A percentile compares a stretch with the other conserved stretches of the same genome.
Conservation (phyloP, 495 filamentous ascomycete genomes). For the Aspergillus indologenus region DNA sequence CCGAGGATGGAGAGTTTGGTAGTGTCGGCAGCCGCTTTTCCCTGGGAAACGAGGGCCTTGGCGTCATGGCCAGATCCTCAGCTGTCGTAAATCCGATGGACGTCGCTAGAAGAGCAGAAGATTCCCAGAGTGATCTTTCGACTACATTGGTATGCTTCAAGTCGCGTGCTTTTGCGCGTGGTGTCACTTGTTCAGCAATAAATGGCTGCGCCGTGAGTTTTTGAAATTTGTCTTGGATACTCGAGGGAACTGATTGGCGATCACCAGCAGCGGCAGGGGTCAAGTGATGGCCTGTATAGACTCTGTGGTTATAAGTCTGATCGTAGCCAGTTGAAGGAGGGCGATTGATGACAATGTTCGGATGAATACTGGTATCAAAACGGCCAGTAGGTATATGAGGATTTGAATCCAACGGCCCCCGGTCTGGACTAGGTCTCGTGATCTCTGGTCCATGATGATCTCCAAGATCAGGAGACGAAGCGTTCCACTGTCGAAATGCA, state of each 20-base stretch:
- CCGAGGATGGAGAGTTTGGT: slow-evolving; percentile 47
- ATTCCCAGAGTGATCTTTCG: slow-evolving; percentile 18
- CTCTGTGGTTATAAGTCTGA: neutral
- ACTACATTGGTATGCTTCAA: slow-evolving; percentile 6
- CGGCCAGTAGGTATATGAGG: slow-evolving; percentile 7
- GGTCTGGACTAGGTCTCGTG: neutral
- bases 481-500: slow-evolving; percentile 35
- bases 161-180: neutral
- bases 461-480: slow-evolving; percentile 20
- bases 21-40: slow-evolving; percentile 47
- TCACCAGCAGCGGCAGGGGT: slow-evolving; percentile 12
- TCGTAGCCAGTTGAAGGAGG: slow-evolving; percentile 3
- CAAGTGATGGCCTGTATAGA: neutral
- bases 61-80: slow-evolving; percentile 27
- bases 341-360: slow-evolving; percentile 7
- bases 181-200: neutral
- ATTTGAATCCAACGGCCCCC: neutral
- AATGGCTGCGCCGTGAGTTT: slow-evolving; percentile 13
- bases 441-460: slow-evolving; percentile 6
- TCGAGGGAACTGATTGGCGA: slow-evolving; percentile 16
- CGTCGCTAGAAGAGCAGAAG: slow-evolving; percentile 16
- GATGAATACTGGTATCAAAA: slow-evolving; percentile 9
- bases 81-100: slow-evolving; percentile 7
- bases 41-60: slow-evolving; percentile 26
- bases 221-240: slow-evolving; percentile 36